phyloP scores from a whole-genome alignment of 2,329 filamentous ascomycete species.

The Zasmidium angulare region DNA sequence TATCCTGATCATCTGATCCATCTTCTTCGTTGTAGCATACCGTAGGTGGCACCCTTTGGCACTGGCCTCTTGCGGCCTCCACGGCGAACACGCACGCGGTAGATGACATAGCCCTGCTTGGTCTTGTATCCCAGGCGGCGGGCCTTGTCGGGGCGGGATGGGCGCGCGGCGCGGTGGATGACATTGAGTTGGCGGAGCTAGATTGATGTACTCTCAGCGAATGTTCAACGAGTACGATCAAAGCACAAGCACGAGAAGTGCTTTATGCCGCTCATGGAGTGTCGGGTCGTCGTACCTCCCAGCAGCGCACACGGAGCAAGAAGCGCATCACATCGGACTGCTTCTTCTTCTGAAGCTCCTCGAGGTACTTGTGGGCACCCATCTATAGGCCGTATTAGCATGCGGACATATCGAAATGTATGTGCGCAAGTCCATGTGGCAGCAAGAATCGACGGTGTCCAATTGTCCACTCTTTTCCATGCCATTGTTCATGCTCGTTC shows the following conservation, averaged over 20 bases:
- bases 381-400: constrained; percentile 57
- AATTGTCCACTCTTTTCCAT: background rate
- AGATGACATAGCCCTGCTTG: constrained; percentile 99
- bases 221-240: constrained; percentile 96
- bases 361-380: constrained; percentile 99
- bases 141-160: constrained; percentile 98
- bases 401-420: background rate
- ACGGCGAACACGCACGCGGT: constrained; percentile 96
- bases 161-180: constrained; percentile 97
- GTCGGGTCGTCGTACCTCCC: constrained; percentile 70
- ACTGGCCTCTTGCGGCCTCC: constrained; percentile 98
- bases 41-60: constrained; percentile 97
- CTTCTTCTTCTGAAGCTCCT: constrained; percentile 99
- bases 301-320: constrained; percentile 99
- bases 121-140: constrained; percentile 99
- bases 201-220: constrained; percentile 99
- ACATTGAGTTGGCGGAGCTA: constrained; percentile 99
- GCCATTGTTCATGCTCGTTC: background rate
- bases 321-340: constrained; percentile 99
- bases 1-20: constrained; percentile 20
- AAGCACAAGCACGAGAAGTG: constrained; percentile 34
- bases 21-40: constrained; percentile 54
- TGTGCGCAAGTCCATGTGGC: background rate
- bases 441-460: background rate
- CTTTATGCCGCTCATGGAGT: constrained; percentile 36